phyloP scores from a whole-genome alignment of 805 yeast species.

The Yarrowia alimentaria region DNA sequence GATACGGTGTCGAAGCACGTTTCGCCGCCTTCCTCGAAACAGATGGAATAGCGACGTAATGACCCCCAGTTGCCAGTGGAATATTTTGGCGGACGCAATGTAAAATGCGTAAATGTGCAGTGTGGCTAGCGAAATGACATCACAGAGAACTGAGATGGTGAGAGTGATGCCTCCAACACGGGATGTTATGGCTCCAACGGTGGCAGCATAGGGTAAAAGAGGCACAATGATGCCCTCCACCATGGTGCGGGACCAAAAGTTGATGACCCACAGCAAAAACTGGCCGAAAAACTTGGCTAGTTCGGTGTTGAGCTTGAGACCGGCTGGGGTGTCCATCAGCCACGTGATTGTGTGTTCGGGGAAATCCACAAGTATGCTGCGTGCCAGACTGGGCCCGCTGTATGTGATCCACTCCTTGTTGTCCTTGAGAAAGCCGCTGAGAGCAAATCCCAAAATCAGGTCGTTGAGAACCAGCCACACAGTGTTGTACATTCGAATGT shows the following conservation, averaged over 20 bases:
- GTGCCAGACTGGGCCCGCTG: conserved; percentile 32
- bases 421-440: conserved; percentile 50
- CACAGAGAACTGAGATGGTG: conserved; percentile 63
- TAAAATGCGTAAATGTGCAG: conserved; percentile 77
- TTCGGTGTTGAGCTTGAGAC: conserved; percentile 85
- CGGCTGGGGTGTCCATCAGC: conserved; percentile 90
- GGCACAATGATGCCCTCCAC: conserved; percentile 30
- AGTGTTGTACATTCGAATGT: conserved; percentile 73
- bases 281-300: conserved; percentile 84
- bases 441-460: conserved; percentile 64
- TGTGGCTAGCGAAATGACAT: conserved; percentile 59
- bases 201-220: conserved; percentile 39
- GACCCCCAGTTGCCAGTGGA: conserved; percentile 67
- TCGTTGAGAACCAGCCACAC: conserved; percentile 87
- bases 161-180: conserved; percentile 66
- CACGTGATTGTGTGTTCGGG: conserved; percentile 41
- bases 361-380: conserved; percentile 44
- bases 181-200: conserved; percentile 40
- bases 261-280: conserved; percentile 78
- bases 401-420: conserved; percentile 30
- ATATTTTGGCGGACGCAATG: conserved; percentile 73
- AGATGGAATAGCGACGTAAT: conserved; percentile 74
- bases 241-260: conserved; percentile 52
- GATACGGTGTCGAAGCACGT: conserved; percentile 77
- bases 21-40: conserved; percentile 86